Evolutionary conservation across 2,329 filamentous ascomycete genomes (phyloP), one percentile per base, ranked within the genome.

Genomic region (Penicillium sp.): DNA sequence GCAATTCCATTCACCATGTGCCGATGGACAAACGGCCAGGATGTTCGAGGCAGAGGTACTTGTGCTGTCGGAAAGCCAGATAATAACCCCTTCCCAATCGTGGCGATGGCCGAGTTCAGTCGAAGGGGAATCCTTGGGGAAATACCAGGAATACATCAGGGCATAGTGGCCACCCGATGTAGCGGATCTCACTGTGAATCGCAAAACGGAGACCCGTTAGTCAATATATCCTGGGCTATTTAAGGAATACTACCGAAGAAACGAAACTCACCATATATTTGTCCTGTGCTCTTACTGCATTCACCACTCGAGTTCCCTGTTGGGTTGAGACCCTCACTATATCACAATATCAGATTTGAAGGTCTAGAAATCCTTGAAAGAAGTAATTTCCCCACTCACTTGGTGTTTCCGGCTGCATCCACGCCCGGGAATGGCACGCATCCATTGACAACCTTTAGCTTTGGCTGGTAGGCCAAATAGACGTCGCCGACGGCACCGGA

Each of bases 401-500:
- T 71, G 15, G 77, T 82, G 56, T 83, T 72, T 2, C 81, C 81
- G 0, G 68, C 63, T 0, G 72, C 72, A 53, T 84, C 77, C 1
- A 84, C 80, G 1, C 76, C 80, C 0, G 80, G 80, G 59, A 81
- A 84, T 0, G 80, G 79, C 8, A 83, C 80, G 53, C 81, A 84
- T 40, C 81, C 80, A 57, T 78, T 77, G 17, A 73, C 71, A 5
- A 82, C 75, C 10, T 79, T 57, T 6, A 82, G 69, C 46, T 69
- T 72, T 0, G 79, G 80, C 64, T 82, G 75, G 64, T 79, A 82
- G 46, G 76, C 75, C 37, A 77, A 61, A 55, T 79, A 78, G 22
- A 79, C 61, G 3, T 68, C 61, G 13, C 79, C 79, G 0, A 65
- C 61, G 1, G 66, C 66, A 5, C 69, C 70, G 37, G 64, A 67